A percentile compares a stretch with the other conserved stretches of the same genome.
Conservation (phyloP, 352 stramenopile species). For the Plasmopara muralis region DNA sequence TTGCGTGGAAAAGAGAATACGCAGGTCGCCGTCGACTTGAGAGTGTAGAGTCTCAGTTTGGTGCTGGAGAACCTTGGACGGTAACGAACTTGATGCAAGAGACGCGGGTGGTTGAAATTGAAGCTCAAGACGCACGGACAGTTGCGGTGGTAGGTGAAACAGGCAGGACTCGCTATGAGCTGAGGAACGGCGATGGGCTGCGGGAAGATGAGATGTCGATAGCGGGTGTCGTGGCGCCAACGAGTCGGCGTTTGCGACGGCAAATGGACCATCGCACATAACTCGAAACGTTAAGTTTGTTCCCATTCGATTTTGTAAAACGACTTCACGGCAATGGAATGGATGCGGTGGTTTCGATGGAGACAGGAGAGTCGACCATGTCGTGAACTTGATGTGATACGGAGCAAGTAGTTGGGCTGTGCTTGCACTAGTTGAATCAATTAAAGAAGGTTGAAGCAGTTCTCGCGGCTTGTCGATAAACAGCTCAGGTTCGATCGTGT, state of each 20-base stretch:
- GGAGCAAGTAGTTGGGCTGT: constrained; percentile 1
- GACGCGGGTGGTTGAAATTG: constrained; percentile 36
- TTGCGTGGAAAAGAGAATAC: constrained; percentile 63
- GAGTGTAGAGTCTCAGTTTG: constrained; percentile 16
- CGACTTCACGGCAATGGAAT: constrained; percentile 47
- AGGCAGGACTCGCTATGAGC: constrained; percentile 59
- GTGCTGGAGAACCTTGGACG: constrained; percentile 8
- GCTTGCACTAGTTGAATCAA: constrained; percentile 4
- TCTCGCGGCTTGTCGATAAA: constrained; percentile 43
- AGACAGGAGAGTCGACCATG: constrained; percentile 52
- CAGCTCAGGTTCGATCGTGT: constrained; percentile 60
- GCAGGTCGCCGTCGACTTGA: constrained; percentile 40
- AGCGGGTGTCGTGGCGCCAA: constrained; percentile 58
- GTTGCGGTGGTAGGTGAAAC: constrained; percentile 58
- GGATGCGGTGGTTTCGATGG: constrained; percentile 22
- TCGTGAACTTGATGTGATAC: constrained; percentile 69
- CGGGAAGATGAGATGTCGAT: constrained; percentile 42
- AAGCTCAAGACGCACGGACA: constrained; percentile 64
- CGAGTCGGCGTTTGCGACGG: constrained; percentile 51
- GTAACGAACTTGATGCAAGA: constrained; percentile 5
- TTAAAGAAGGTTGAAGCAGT: constrained; percentile 6
- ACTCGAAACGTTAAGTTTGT: constrained; percentile 66
- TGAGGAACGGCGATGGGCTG: constrained; percentile 37
- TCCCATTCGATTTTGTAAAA: constrained; percentile 51
- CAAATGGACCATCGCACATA: constrained; percentile 55